Evolutionary conservation across 164 flowering plant species (phyloP).

Genomic region (Sedum album): DNA sequence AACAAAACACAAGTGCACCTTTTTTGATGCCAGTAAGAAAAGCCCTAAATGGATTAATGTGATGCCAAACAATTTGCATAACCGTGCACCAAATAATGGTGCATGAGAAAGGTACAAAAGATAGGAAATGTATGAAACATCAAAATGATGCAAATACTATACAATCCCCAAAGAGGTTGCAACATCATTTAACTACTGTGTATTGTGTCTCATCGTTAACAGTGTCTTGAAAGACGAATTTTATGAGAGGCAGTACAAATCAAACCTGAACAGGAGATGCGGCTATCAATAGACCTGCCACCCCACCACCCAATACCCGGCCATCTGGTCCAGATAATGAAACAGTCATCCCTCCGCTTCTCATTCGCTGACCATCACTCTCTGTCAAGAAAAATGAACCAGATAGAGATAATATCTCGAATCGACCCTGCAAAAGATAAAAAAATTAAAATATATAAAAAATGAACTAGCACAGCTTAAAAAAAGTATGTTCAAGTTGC

Average conservation of each 20-base stretch:
- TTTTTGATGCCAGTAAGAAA: not conserved
- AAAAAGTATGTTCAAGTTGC: conserved; percentile 2
- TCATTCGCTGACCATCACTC: conserved; percentile 62
- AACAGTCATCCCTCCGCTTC: conserved; percentile 83
- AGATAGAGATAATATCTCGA: conserved; percentile 75
- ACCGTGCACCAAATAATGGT: not conserved
- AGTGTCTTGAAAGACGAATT: not conserved
- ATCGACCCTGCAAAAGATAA: conserved; percentile 58
- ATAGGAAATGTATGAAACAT: not conserved
- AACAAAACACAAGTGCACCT: not conserved
- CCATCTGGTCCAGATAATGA: conserved; percentile 86
- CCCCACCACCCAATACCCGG: conserved; percentile 83
- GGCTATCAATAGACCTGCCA: conserved; percentile 79
- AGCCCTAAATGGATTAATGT: not conserved
- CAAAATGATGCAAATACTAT: not conserved
- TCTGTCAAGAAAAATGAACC: conserved; percentile 76
- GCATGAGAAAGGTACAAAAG: not conserved
- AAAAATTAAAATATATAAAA: not conserved
- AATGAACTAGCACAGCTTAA: not conserved
- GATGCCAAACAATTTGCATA: not conserved
- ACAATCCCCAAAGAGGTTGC: not conserved
- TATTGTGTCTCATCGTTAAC: no score
- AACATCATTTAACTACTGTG: no score
- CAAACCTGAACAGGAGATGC: conserved; percentile 85
- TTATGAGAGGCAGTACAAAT: not conserved